Evolutionary conservation across 2,329 filamentous ascomycete genomes (phyloP), one percentile per base, ranked within the genome.

Genomic region (Colletotrichum navitas): DNA sequence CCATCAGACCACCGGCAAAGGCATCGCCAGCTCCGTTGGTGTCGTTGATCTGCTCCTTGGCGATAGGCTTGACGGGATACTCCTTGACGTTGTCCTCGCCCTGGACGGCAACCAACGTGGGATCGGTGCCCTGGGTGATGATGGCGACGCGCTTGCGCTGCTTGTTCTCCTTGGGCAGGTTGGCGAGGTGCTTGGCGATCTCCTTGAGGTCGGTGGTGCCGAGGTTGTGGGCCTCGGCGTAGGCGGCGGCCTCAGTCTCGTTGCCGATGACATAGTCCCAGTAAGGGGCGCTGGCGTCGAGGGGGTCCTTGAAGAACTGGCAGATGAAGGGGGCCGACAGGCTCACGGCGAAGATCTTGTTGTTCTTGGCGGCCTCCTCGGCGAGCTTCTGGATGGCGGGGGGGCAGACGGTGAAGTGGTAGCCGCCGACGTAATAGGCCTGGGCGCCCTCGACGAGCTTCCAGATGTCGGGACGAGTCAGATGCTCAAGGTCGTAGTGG

Each of bases 211-310:
- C 92, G 77, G 91, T 92, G 76, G 89, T 92, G 76, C 87, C 86
- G 77, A 96, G 88, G 76, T 86, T 86, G 83, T 97, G 94, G 71
- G 91, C 91, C 82, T 94, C 91, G 75, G 95, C 93, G 84, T 95
- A 99, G 68, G 94, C 88, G 76, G 91, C 89, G 60, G 95, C 95
- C 86, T 99, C 96, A 75, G 93, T 93, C 90, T 99, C 96, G 85
- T 99, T 99, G 80, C 95, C 95, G 81, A 99, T 93, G 73, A 98
- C 87, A 84, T 95, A 97, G 85, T 98, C 95, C 88, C 94, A 97
- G 90, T 97, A 98, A 39, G 93, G 93, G 64, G 94, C 87, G 66
- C 93, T 92, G 78, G 91, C 91, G 83, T 97, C 94, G 59, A 99
- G 90, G 75, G 91, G 93, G 61, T 98, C 95, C 88, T 98, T 98